Conservation (phyloP, 768 basidiomycete species). For the Pulveroboletus sp. region DNA sequence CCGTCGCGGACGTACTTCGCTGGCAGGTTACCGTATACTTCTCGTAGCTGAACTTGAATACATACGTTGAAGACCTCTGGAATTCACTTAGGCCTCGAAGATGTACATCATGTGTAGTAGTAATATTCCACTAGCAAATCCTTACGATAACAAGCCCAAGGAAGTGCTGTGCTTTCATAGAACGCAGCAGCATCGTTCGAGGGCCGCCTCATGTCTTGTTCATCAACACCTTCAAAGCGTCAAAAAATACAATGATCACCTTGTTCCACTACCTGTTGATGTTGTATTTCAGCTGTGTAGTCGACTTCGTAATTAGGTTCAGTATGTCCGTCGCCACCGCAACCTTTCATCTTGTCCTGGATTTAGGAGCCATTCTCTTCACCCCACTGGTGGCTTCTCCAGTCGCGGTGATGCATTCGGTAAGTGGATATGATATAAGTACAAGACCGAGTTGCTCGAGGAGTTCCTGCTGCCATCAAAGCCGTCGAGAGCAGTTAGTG, state of each 20-base stretch:
- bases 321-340: conserved; percentile 20
- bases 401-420: conserved; percentile 2
- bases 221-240: not conserved
- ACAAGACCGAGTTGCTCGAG: conserved; percentile 1
- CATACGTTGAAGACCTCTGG: not conserved
- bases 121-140: no score
- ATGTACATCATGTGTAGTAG: conserved; percentile 1
- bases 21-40: not conserved
- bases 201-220: not conserved
- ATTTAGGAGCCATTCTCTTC: conserved; percentile 19
- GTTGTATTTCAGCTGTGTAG: not conserved
- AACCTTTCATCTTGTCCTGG: conserved; percentile 23
- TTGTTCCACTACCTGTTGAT: conserved; percentile 17
- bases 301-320: conserved; percentile 1
- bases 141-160: not conserved
- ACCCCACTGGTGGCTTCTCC: not conserved
- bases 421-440: conserved; percentile 24
- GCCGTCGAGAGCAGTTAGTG: conserved; percentile 24
- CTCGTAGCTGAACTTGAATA: not conserved
- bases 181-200: not conserved
- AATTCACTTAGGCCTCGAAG: not conserved
- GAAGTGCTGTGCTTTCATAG: not conserved
- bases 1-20: not conserved
- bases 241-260: conserved; percentile 21
- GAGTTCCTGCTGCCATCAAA: conserved; percentile 23